These are phyloP conservation scores for Polygonum aviculare DNA, from an alignment of 148 eudicot genomes.

Conservation along the genomic window DNA sequence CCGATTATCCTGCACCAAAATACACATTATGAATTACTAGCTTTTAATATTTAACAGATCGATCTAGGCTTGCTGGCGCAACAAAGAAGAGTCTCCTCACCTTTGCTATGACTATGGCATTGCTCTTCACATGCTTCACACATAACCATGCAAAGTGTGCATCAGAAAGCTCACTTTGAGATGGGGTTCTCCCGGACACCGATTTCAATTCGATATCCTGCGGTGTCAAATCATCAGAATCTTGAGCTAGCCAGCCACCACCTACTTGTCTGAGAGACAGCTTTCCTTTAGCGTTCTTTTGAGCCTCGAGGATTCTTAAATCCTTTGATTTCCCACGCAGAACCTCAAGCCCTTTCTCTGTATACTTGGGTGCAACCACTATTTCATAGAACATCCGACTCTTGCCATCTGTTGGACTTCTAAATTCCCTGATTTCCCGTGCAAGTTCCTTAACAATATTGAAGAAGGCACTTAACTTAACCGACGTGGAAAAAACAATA, in stretches of 20 bases:
- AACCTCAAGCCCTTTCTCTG: slow-evolving; percentile 80
- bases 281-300: slow-evolving; percentile 69
- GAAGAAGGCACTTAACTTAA: neutral
- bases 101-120: slow-evolving; percentile 96
- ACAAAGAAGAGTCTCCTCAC: slow-evolving; percentile 42
- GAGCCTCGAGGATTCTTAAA: slow-evolving; percentile 89
- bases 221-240: slow-evolving; percentile 82
- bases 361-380: slow-evolving; percentile 83
- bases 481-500: too few relatives aligned
- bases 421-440: slow-evolving; percentile 76
- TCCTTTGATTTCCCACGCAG: slow-evolving; percentile 96
- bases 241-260: slow-evolving; percentile 97
- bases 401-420: slow-evolving; percentile 95
- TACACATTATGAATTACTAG: neutral
- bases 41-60: too few relatives aligned
- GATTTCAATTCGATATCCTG: slow-evolving; percentile 61
- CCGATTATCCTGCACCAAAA: slow-evolving; percentile 50
- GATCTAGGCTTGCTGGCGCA: too few relatives aligned
- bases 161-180: slow-evolving; percentile 61
- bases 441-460: slow-evolving; percentile 58
- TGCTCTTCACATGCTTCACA: slow-evolving; percentile 97
- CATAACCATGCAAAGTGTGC: slow-evolving; percentile 97
- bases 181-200: slow-evolving; percentile 54
- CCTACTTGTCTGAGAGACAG: slow-evolving; percentile 91
- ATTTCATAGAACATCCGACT: slow-evolving; percentile 99